Percentiles rank a stretch among this genome's conserved stretches.
Evolutionary conservation across 2,329 filamentous ascomycete genomes (phyloP).

Genomic region (Colletotrichum sublineola): DNA sequence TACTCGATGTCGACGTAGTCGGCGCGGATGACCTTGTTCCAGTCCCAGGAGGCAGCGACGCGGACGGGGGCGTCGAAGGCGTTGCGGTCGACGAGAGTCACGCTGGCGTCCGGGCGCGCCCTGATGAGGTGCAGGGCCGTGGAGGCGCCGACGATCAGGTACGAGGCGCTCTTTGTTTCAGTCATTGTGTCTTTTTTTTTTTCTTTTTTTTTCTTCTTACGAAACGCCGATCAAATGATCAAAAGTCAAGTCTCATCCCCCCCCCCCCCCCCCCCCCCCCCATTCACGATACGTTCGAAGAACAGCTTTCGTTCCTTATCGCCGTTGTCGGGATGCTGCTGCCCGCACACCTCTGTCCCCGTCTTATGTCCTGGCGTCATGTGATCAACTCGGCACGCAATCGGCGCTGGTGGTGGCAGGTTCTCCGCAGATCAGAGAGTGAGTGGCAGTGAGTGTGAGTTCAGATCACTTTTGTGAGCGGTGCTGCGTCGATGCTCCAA

Average conservation of each 20-base stretch:
- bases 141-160: slow-evolving; percentile 62
- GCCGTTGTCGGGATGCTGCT: slow-evolving; percentile 13
- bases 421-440: neutral
- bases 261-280: no score
- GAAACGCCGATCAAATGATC: no score
- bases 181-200: neutral
- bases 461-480: neutral
- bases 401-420: neutral
- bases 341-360: slow-evolving; percentile 23
- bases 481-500: neutral
- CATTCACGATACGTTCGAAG: neutral
- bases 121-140: slow-evolving; percentile 62
- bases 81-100: slow-evolving; percentile 48
- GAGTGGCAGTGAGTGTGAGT: no score
- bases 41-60: slow-evolving; percentile 49
- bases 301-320: neutral
- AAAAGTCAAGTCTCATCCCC: neutral
- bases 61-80: slow-evolving; percentile 45
- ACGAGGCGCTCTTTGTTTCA: slow-evolving; percentile 14
- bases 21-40: slow-evolving; percentile 55
- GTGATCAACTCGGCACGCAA: slow-evolving; percentile 25
- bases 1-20: slow-evolving; percentile 52
- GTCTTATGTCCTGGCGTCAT: slow-evolving; percentile 37
- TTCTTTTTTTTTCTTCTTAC: no score
- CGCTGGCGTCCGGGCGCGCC: slow-evolving; percentile 35